Evolutionary conservation across 352 stramenopile genomes (phyloP).

Genomic region (Pythium rishiriense): DNA sequence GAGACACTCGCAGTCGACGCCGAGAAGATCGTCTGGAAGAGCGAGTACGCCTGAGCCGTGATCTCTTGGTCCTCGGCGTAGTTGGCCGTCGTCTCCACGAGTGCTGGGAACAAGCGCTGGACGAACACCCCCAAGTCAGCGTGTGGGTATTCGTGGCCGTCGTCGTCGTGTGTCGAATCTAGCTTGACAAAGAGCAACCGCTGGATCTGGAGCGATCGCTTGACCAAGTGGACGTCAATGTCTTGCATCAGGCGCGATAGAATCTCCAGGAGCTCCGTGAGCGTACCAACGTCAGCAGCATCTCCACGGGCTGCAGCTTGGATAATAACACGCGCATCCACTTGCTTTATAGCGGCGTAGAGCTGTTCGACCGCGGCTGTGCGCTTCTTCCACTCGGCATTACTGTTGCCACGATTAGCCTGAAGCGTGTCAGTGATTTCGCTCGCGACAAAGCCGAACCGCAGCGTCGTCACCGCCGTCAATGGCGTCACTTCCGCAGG

Average conservation of each 20-base stretch:
- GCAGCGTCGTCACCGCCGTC: constrained; percentile 12
- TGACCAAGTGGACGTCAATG: constrained; percentile 65
- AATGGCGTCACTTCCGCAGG: background rate
- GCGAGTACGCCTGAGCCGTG: constrained; percentile 21
- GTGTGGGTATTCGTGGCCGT: background rate
- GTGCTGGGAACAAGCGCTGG: constrained; percentile 41
- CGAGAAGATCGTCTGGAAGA: constrained; percentile 24
- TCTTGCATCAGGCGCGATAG: constrained; percentile 58
- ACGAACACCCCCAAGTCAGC: constrained; percentile 29
- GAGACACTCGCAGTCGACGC: constrained; percentile 11
- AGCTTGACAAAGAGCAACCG: constrained; percentile 57
- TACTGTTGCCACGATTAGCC: constrained; percentile 50
- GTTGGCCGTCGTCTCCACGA: constrained; percentile 60
- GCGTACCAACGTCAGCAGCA: background rate
- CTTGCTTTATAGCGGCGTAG: constrained; percentile 39
- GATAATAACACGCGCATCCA: constrained; percentile 19
- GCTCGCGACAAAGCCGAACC: constrained; percentile 50
- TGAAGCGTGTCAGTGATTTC: constrained; percentile 41
- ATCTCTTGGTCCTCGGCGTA: constrained; percentile 60
- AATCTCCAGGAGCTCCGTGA: constrained; percentile 45
- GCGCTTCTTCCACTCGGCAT: constrained; percentile 74
- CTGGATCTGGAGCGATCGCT: constrained; percentile 61
- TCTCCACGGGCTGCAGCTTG: background rate
- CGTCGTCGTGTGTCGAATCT: constrained; percentile 13
- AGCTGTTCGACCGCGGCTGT: constrained; percentile 60